A percentile compares a stretch with the other conserved stretches of the same genome.
Evolutionary conservation across 2,329 filamentous ascomycete genomes (phyloP).

Genomic region (Colletotrichum tabaci): DNA sequence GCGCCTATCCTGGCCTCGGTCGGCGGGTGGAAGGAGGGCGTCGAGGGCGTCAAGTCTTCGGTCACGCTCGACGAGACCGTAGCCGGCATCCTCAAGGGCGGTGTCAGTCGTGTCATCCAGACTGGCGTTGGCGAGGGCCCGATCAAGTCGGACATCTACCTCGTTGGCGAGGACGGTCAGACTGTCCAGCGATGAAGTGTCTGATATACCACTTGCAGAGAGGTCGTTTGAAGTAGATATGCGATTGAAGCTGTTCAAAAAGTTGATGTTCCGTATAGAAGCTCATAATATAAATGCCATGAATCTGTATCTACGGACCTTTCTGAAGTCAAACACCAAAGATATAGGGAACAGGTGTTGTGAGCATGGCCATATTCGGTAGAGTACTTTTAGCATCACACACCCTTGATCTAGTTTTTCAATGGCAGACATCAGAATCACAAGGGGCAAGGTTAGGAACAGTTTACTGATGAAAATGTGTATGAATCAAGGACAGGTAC

Average conservation of each 20-base stretch:
- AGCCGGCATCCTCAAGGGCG: slow-evolving; percentile 78
- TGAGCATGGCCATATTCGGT: too few relatives aligned
- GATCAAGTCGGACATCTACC: slow-evolving; percentile 81
- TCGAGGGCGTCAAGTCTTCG: slow-evolving; percentile 66
- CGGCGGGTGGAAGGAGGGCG: slow-evolving; percentile 79
- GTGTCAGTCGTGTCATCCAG: slow-evolving; percentile 90
- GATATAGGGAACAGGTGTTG: too few relatives aligned
- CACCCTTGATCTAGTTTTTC: too few relatives aligned
- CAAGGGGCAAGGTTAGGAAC: too few relatives aligned
- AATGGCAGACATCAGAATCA: too few relatives aligned
- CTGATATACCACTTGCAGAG: background rate
- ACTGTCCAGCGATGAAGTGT: slow-evolving; percentile 51
- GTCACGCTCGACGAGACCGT: slow-evolving; percentile 76
- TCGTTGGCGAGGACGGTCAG: slow-evolving; percentile 79
- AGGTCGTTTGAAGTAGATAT: background rate
- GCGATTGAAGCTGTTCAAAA: background rate
- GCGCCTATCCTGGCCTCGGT: slow-evolving; percentile 75
- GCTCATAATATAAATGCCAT: background rate
- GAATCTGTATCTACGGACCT: background rate
- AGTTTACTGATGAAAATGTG: too few relatives aligned
- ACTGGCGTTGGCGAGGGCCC: slow-evolving; percentile 94
- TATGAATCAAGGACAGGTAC: too few relatives aligned
- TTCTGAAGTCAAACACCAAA: too few relatives aligned
- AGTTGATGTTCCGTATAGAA: background rate
- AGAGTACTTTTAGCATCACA: too few relatives aligned